Evolutionary conservation across 768 basidiomycete genomes (phyloP).

Genomic region (Mycena venus): DNA sequence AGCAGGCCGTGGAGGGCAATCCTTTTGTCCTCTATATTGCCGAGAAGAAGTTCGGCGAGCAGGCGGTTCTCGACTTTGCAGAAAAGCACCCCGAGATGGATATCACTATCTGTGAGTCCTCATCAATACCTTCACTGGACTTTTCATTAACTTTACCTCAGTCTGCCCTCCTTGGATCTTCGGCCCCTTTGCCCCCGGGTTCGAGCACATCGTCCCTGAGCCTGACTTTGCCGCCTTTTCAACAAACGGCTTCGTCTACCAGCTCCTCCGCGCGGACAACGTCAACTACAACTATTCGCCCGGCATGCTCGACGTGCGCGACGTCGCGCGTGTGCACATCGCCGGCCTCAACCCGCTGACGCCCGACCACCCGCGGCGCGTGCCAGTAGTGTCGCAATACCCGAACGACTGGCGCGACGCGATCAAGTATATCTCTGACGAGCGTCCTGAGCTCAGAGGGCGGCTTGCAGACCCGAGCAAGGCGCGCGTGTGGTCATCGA

Average conservation of each 20-base stretch:
- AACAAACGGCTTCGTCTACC: conserved; percentile 27
- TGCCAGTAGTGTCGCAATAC: conserved; percentile 16
- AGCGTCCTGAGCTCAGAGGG: conserved; percentile 27
- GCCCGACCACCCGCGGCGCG: conserved; percentile 22
- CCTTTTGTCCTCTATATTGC: conserved; percentile 14
- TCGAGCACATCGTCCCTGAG: conserved; percentile 30
- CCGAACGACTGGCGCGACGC: conserved; percentile 21
- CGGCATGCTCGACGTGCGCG: conserved; percentile 33
- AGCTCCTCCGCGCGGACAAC: conserved; percentile 26
- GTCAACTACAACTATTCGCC: conserved; percentile 3
- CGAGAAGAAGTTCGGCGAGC: conserved; percentile 29
- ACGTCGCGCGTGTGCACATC: conserved; percentile 35
- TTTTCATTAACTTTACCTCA: background rate
- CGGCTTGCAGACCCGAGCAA: conserved; percentile 22
- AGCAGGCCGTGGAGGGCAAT: conserved; percentile 24
- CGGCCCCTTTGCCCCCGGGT: conserved; percentile 42
- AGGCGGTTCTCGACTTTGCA: conserved; percentile 23
- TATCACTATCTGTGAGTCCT: conserved; percentile 20
- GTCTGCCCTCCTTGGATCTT: conserved; percentile 40
- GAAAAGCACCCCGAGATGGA: conserved; percentile 34
- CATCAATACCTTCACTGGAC: no score
- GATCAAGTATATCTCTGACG: conserved; percentile 16
- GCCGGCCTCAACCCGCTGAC: conserved; percentile 25
- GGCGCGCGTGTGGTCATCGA: conserved; percentile 11
- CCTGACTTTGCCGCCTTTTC: conserved; percentile 29